Evolutionary conservation across 2,329 filamentous ascomycete species (phyloP).

Genomic region (Pochonia chlamydosporia): DNA sequence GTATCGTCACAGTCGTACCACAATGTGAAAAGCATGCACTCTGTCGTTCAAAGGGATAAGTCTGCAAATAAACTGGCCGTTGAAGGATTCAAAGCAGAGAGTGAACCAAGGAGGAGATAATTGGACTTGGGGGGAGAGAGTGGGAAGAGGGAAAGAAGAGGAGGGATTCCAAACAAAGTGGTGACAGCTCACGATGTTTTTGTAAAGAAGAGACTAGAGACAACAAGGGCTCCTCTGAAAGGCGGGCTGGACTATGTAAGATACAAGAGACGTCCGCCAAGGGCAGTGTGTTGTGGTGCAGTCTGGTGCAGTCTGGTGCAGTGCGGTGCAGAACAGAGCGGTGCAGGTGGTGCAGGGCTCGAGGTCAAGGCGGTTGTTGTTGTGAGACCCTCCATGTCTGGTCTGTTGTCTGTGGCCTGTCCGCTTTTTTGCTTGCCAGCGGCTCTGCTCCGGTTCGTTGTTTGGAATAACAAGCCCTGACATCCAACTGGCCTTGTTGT

Average conservation of each 20-base stretch:
- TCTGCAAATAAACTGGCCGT: neutral
- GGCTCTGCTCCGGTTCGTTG: neutral
- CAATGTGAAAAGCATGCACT: neutral
- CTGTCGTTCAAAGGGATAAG: neutral
- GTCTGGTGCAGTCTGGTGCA: too few relatives aligned
- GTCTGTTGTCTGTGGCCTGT: too few relatives aligned
- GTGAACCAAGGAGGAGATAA: neutral
- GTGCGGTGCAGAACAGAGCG: too few relatives aligned
- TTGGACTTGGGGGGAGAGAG: neutral
- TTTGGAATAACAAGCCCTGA: slow-evolving; percentile 1
- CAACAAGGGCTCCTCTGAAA: neutral
- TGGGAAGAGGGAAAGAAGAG: neutral
- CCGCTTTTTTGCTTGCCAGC: neutral
- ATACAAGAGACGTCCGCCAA: neutral
- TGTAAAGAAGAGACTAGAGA: slow-evolving; percentile 18
- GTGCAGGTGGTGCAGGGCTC: neutral
- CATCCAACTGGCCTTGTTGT: slow-evolving; percentile 11
- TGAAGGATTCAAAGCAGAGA: neutral
- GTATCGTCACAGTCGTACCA: too few relatives aligned
- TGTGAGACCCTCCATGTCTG: slow-evolving; percentile 1
- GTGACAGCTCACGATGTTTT: slow-evolving; percentile 24
- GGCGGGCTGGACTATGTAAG: neutral
- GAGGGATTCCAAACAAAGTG: neutral
- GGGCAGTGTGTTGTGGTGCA: too few relatives aligned
- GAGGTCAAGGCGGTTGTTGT: too few relatives aligned